These are phyloP conservation scores for Asterionellopsis glacialis DNA, from an alignment of 108 stramenopile genomes.

Conservation along the genomic window DNA sequence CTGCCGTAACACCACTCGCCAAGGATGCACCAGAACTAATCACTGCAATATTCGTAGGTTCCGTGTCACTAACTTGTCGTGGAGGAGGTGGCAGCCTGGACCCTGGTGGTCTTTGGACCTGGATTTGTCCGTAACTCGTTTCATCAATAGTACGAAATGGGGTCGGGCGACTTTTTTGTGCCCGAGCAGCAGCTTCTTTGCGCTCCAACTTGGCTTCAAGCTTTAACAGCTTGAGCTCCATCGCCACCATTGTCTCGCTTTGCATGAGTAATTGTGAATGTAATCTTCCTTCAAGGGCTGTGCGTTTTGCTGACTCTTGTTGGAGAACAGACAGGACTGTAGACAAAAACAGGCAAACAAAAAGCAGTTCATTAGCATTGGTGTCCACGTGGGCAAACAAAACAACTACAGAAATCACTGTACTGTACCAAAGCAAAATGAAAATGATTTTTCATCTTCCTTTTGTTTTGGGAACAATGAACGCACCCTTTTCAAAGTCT, in stretches of 20 bases:
- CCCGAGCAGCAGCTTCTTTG: neutral
- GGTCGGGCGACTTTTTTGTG: neutral
- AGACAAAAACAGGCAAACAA: no score
- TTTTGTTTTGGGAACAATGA: no score
- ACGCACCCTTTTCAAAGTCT: no score
- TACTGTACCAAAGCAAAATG: no score
- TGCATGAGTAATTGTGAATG: conserved; percentile 47
- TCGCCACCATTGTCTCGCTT: conserved; percentile 52
- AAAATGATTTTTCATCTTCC: no score
- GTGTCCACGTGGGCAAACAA: no score
- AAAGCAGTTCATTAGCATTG: no score
- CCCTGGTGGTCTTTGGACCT: neutral
- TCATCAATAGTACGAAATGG: conserved; percentile 5
- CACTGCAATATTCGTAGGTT: conserved; percentile 39
- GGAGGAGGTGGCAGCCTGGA: neutral
- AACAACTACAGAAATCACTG: no score
- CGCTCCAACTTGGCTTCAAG: conserved; percentile 45
- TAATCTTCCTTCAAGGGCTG: conserved; percentile 36
- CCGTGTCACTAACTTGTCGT: neutral
- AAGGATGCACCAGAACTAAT: conserved; percentile 48
- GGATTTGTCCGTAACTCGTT: neutral
- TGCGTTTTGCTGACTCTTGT: conserved; percentile 35
- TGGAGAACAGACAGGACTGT: conserved; percentile 30
- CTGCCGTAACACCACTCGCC: conserved; percentile 48
- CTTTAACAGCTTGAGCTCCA: conserved; percentile 46